Percentiles rank a stretch among this genome's conserved stretches.
These are phyloP conservation scores for Daldinia sp. DNA, from an alignment of 2,329 filamentous ascomycete species.

Conservation along the genomic window DNA sequence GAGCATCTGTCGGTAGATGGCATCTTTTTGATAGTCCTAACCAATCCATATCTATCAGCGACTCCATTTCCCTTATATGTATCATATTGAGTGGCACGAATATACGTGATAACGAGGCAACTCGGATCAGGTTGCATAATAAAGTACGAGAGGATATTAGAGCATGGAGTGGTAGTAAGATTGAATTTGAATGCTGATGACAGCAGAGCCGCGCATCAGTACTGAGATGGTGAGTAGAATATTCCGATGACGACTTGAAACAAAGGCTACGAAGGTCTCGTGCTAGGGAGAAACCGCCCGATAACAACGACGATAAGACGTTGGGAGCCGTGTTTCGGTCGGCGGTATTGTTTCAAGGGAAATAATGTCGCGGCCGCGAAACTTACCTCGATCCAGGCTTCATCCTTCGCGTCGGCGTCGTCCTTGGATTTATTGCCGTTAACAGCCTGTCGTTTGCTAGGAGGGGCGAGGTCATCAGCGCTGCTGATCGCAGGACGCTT, in stretches of 20 bases:
- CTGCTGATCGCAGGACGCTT: conserved; percentile 89
- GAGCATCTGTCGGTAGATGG: conserved; percentile 96
- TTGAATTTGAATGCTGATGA: conserved; percentile 41
- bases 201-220: conserved; percentile 45
- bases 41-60: conserved; percentile 51
- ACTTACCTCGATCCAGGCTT: conserved; percentile 73
- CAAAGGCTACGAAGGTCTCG: conserved; percentile 36
- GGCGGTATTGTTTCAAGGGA: conserved; percentile 25
- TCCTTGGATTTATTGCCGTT: conserved; percentile 76
- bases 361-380: conserved; percentile 33
- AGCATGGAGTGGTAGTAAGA: conserved; percentile 31
- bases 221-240: conserved; percentile 48
- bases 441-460: conserved; percentile 88
- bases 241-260: conserved; percentile 37
- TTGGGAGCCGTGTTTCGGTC: conserved; percentile 26
- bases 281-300: conserved; percentile 25
- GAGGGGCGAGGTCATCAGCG: conserved; percentile 83
- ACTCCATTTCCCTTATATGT: conserved; percentile 38
- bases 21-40: conserved; percentile 92
- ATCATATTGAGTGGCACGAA: conserved; percentile 39
- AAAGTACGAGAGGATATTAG: conserved; percentile 37
- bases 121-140: conserved; percentile 39
- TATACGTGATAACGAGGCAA: conserved; percentile 41
- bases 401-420: conserved; percentile 63
- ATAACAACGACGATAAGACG: conserved; percentile 23